Evolutionary conservation across 2,329 filamentous ascomycete genomes (phyloP).

Genomic region (Diaporthe humulicola): DNA sequence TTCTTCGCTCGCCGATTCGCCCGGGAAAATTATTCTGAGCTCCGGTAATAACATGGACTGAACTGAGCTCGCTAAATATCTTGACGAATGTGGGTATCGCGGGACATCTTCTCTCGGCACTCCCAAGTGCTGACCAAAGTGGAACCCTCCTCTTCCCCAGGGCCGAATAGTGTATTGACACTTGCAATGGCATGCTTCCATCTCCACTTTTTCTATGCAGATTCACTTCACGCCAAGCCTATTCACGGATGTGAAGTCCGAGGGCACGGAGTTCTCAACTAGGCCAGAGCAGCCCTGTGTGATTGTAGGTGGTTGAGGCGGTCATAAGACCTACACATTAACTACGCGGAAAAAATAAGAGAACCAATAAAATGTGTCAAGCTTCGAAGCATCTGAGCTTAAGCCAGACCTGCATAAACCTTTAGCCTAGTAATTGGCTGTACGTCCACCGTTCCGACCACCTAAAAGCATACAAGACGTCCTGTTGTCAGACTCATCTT

Average conservation of each 20-base stretch:
- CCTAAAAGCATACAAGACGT: not conserved
- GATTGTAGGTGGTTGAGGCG: not conserved
- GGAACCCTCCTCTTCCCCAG: not conserved
- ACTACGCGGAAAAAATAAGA: not conserved
- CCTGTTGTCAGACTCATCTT: not conserved
- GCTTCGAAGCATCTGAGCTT: no score
- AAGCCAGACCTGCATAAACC: not conserved
- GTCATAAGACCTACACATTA: not conserved
- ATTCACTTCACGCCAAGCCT: not conserved
- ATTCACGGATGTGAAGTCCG: not conserved
- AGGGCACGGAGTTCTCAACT: not conserved
- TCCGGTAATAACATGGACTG: not conserved
- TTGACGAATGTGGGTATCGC: not conserved
- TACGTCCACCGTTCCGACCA: not conserved
- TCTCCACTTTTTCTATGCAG: slow-evolving; percentile 7
- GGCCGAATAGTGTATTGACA: not conserved
- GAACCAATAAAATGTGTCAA: not conserved
- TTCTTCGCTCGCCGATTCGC: not conserved
- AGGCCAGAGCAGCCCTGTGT: not conserved
- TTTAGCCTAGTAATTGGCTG: not conserved
- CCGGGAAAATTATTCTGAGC: not conserved
- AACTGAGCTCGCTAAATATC: not conserved
- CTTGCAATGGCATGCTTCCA: not conserved
- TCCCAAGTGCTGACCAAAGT: slow-evolving; percentile 1
- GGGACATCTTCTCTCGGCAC: not conserved